These are phyloP conservation scores for Hyphodiscus sp. DNA, from an alignment of 2,329 filamentous ascomycete species.

Conservation along the genomic window DNA sequence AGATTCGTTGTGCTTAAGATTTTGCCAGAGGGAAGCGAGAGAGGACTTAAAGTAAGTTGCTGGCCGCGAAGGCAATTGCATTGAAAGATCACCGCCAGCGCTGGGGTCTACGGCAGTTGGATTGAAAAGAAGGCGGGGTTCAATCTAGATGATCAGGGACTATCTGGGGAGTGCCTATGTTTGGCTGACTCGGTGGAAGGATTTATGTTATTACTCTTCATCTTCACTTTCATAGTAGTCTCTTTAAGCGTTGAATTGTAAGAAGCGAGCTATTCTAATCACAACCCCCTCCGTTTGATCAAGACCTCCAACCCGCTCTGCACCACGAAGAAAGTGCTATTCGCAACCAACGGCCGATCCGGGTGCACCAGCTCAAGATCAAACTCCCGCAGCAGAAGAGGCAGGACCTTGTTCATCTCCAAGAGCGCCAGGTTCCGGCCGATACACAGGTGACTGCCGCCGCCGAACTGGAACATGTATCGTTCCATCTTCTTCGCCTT, in stretches of 20 bases:
- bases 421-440: background rate
- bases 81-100: background rate
- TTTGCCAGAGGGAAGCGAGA: too few relatives aligned
- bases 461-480: conserved; percentile 47
- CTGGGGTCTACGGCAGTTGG: too few relatives aligned
- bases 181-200: background rate
- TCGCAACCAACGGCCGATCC: background rate
- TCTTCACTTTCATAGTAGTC: too few relatives aligned
- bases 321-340: background rate
- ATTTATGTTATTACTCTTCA: background rate
- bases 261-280: too few relatives aligned
- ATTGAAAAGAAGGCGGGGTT: too few relatives aligned
- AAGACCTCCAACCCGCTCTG: background rate
- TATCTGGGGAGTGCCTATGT: background rate
- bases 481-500: conserved; percentile 44
- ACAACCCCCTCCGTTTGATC: background rate
- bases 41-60: too few relatives aligned
- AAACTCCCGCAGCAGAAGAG: background rate
- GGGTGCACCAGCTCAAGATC: background rate
- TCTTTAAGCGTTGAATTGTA: too few relatives aligned
- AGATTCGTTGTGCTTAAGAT: too few relatives aligned
- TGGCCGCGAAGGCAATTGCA: too few relatives aligned
- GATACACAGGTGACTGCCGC: background rate
- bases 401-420: background rate
- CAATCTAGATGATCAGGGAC: background rate